phyloP scores from a whole-genome alignment of 2,329 filamentous ascomycete species.

The Aureobasidium leucospermi region DNA sequence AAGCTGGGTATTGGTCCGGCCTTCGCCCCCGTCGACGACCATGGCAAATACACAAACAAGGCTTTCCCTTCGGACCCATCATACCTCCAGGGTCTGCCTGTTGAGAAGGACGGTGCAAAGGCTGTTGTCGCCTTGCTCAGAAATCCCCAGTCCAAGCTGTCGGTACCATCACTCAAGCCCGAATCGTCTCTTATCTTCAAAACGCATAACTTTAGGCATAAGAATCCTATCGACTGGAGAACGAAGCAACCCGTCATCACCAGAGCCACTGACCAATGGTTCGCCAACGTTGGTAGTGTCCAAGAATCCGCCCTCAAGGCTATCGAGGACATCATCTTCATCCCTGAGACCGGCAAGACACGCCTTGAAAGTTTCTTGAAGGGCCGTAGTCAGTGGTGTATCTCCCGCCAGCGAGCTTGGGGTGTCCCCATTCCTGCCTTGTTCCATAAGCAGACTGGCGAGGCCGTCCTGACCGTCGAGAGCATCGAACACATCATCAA shows the following conservation, averaged over 20 bases:
- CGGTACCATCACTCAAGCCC: constrained; percentile 22
- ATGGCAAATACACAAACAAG: constrained; percentile 71
- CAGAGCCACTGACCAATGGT: constrained; percentile 94
- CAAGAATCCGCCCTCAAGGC: constrained; percentile 65
- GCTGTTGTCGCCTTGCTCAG: constrained; percentile 64
- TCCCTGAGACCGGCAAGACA: constrained; percentile 65
- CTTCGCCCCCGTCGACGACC: constrained; percentile 75
- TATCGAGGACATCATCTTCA: constrained; percentile 65
- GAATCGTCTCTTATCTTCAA: constrained; percentile 49
- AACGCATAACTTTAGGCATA: constrained; percentile 70
- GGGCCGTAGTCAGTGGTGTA: constrained; percentile 92
- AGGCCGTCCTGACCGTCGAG: constrained; percentile 70
- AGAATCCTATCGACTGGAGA: constrained; percentile 97
- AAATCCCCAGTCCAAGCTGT: constrained; percentile 25
- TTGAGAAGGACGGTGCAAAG: constrained; percentile 61
- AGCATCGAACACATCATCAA: constrained; percentile 79
- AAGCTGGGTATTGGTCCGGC: constrained; percentile 59
- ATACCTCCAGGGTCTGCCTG: constrained; percentile 61
- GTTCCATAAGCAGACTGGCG: constrained; percentile 54
- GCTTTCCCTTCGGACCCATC: constrained; percentile 66
- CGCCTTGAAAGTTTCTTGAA: constrained; percentile 80
- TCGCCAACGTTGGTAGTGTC: constrained; percentile 81
- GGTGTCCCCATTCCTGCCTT: constrained; percentile 92
- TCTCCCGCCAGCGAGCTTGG: constrained; percentile 92
- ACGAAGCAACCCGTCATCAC: constrained; percentile 89